Base-by-base conservation (phyloP, 306 rosid genomes). In the Notholithocarpus densiflorus region DNA sequence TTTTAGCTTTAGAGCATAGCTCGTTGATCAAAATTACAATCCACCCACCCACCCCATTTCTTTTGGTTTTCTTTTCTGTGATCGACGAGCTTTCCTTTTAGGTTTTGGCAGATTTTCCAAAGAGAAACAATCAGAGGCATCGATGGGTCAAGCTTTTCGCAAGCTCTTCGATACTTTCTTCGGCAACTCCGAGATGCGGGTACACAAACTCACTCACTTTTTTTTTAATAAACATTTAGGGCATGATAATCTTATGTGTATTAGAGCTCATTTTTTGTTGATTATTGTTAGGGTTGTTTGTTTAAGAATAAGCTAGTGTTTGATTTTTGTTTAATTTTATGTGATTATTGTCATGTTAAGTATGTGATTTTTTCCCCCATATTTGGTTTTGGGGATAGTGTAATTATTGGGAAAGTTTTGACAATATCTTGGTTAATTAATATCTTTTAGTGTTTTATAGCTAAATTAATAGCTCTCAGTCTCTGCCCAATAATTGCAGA, bases 121-220 rank as follows among this genome's bases (percentile, higher is more conserved):
- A 5, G 62, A 29, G 66, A 21, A 52, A 68, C 20, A 12, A 14
- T 48, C 53, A 48, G 53, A 48, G 53, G 53, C 53, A 48, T 53
- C 32, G 24, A 89, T 89, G 92, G 92, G 92, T 82, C 92, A 89
- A 78, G 87, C 87, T 48, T 89, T 89, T 64, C 90, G 92, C 70
- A 89, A 86, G 82, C 92, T 89, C 82, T 89, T 89, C 84, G 92
- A 89, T 73, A 15, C 87, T 59, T 89, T 89, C 81, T 89, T 89
- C 84, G 92, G 92, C 71, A 89, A 84, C 81, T 14, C 86, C 56
- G 92, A 89, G 92, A 89, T 89, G 92, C 90, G 90, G 81, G 92
- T 89, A 82, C 51, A 9, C 77, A 65, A 55, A 23, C 21, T 64
- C 62, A 51, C 52, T 72, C 20, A 4, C 23, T 61, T 29, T 27